Base-by-base conservation (phyloP, 305 asterid species). In the Rubia balearica region DNA sequence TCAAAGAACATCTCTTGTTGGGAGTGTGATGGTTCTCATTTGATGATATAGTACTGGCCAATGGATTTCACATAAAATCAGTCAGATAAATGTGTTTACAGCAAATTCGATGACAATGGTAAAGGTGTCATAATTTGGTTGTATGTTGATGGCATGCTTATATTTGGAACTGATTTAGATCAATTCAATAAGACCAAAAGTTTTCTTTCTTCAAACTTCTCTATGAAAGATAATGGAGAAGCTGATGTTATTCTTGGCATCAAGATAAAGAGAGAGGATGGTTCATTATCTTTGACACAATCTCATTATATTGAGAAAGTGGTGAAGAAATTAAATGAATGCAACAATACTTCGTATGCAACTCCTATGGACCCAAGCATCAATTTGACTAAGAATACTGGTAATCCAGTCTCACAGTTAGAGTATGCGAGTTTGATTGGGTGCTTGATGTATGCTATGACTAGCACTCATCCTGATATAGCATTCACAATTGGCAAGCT, bases 171-270 rank as follows among this genome's bases (percentile, higher is more conserved):
- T 22, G 65, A 22, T 33, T 60, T 60, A 22, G 5, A 60, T 10
- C 65, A 60, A 60, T n/a, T 60, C 17, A 60, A 60, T 21, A 22
- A 21, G 11, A 60, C 41, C 3, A 60, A 60, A 22, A 14, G 14
- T 6, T 60, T 60, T 22, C 40, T 60, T 60, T 60, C 64, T 60
- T 21, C 14, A 17, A 60, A 60, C 3, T 60, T 60, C 36, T 24
- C 64, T 60, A 60, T 60, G 64, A 60, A 60, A 60, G 64, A 60
- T 22, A 60, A 24, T 33, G 24, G 62, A n/a, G 64, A 60, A 33
- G 16, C 40, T 21, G 36, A 60, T 60, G 16, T 57, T 24, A 57
- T 57, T 5, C 62, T 57, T n/a, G 30, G 62, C 9, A 57, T 19
- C 24, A 57, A 57, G 30, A 57, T 57, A 57, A 24, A n/a, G 11